Evolutionary conservation across 2,329 filamentous ascomycete species (phyloP), one percentile per base, ranked within the genome.

Genomic region (Lecanicillium sp.): DNA sequence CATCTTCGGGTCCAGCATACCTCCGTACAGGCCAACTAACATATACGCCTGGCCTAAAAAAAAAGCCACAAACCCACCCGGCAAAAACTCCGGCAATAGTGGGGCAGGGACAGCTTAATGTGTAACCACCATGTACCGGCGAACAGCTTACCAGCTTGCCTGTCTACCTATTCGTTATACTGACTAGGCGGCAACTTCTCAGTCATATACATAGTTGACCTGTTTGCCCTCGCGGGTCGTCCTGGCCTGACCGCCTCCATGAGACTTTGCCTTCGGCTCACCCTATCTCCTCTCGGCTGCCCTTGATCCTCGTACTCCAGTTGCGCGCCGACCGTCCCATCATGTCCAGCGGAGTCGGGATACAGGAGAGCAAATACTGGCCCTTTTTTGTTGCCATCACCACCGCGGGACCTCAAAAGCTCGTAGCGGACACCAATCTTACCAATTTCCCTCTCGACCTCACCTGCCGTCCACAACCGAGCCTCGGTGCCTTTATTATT

Each of bases 261-360:
- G 38, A 40, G 29, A 40, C 38, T 40, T n/a, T 40, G 38, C 24
- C 38, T 40, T 40, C 38, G 38, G 38, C 38, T 40, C 9, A 40
- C 38, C 24, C 38, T 40, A n/a, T n/a, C 6, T 10, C 24, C 29
- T 27, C 23, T 27, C 38, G 9, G 21, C n/a, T 2, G 37, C 14
- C 21, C 23, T 24, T 12, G 38, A 27, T 40, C 15, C 38, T 27
- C 23, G 38, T 19, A 14, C 7, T 15, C 11, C 10, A 11, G 10
- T 10, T 29, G 15, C 9, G 15, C 23, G 14, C 20, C n/a, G n/a
- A n/a, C n/a, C n/a, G n/a, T n/a, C n/a, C n/a, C n/a, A n/a, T n/a
- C n/a, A n/a, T n/a, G n/a, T n/a, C n/a, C n/a, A n/a, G n/a, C n/a
- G n/a, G n/a, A n/a, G n/a, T n/a, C n/a, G n/a, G n/a, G n/a, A n/a